Evolutionary conservation across 2,329 filamentous ascomycete genomes (phyloP), one percentile per base, ranked within the genome.

Genomic region (Balansia obtecta): DNA sequence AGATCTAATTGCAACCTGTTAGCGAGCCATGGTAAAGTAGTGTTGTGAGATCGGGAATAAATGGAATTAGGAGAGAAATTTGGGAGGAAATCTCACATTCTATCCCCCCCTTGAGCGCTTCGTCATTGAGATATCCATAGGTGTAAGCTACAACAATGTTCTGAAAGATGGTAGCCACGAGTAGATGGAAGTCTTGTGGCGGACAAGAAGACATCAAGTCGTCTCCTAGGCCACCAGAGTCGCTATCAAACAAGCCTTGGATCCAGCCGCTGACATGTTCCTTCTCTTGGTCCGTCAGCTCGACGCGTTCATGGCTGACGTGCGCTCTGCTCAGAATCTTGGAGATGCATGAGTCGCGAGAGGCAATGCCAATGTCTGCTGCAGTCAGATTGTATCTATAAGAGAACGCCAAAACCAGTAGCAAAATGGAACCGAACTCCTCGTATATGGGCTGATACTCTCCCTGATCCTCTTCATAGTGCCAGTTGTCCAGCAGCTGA

Each of bases 401-500:
- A n/a, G 84, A 76, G 55, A 89, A 83, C 0, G 85, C 84, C 48
- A 90, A 66, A 0, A 89, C 74, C 2, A 93, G 71, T 1, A 93
- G 73, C 8, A 93, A 68, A 15, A 90, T 82, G 0, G 85, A 81
- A 0, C 86, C 86, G 56, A 91, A 93, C 58, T 94, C 88, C 60
- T 93, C 88, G 58, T 93, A 93, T 0, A 89, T 81, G 0, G 86
- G 86, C 61, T 91, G 87, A 58, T 88, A 88, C 61, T 93, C 88
- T 49, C 80, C 82, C 65, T 90, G 86, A 57, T 91, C 86, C 54
- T 89, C 86, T 39, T 91, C 87, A 58, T 90, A 88, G 11, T 77
- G 73, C 87, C 87, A 93, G 54, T 79, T 80, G 57, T 93, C 86
- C 12, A 94, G 71, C 11, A 91, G 71, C 20, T 82, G 79, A 62